Percentiles rank a stretch among this genome's conserved stretches.
These are phyloP conservation scores for Yamadazyma tumulicola DNA, from an alignment of 805 yeast species.

Conservation along the genomic window DNA sequence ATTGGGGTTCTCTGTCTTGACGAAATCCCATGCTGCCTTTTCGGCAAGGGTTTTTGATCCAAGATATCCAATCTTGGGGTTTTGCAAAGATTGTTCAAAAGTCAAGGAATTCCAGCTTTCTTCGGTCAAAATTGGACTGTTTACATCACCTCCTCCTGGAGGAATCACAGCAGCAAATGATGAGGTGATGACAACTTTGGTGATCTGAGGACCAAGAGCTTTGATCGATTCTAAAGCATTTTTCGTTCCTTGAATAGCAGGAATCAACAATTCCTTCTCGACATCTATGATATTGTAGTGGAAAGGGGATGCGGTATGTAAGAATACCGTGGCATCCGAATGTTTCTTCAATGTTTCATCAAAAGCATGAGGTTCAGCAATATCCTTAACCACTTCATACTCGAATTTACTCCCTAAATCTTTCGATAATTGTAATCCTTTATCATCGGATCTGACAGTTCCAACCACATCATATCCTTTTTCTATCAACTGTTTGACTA, in stretches of 20 bases:
- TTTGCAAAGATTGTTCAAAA: constrained; percentile 43
- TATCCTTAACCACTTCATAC: constrained; percentile 47
- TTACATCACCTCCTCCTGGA: not conserved
- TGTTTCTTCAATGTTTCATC: constrained; percentile 42
- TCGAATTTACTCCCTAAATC: constrained; percentile 32
- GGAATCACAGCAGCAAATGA: constrained; percentile 52
- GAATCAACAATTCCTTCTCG: constrained; percentile 49
- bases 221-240: constrained; percentile 49
- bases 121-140: constrained; percentile 3
- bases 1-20: constrained; percentile 19
- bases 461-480: constrained; percentile 42
- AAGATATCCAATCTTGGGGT: constrained; percentile 44
- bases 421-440: constrained; percentile 28
- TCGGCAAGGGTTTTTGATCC: constrained; percentile 64
- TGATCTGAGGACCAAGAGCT: constrained; percentile 38
- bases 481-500: constrained; percentile 37
- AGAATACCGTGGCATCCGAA: constrained; percentile 49
- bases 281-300: constrained; percentile 41
- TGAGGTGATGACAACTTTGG: constrained; percentile 44
- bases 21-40: constrained; percentile 54
- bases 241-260: constrained; percentile 54
- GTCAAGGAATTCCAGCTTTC: constrained; percentile 50
- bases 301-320: constrained; percentile 63
- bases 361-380: constrained; percentile 42
- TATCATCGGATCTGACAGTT: constrained; percentile 9